Evolutionary conservation across 1,284 basidiomycete genomes (phyloP), one percentile per base, ranked within the genome.

Genomic region (Pseudozyma pruni): DNA sequence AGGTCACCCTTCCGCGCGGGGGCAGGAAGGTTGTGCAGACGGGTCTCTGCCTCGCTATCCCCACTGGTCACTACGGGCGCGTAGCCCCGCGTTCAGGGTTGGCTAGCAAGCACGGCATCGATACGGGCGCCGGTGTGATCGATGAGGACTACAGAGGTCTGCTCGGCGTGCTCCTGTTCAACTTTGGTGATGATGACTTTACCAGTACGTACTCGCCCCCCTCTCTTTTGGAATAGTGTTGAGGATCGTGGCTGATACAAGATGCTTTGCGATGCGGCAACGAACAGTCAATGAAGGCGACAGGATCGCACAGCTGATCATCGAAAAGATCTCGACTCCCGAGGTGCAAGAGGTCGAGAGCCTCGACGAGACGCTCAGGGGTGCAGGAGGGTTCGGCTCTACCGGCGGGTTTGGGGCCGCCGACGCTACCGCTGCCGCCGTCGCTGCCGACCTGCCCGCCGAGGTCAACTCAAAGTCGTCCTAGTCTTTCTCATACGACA

Each of bases 111-210:
- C 94, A 93, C 84, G 93, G 93, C 87, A 97, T 98, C 64, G 91
- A 96, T 82, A 94, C 92, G 0, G 95, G 95, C 1, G 96, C 95
- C 6, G 95, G 95, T 32, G 95, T 98, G 17, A 89, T 98, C 57
- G 96, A 98, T 74, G 90, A 92, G 11, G 95, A 98, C 83, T 98
- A 98, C 83, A 88, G 96, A 34, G 95, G 96, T 5, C 85, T 89
- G 8, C 88, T 98, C 52, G 94, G 91, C 81, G 92, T 98, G n/a
- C 86, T 98, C 23, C 86, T 98, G 33, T 98, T 95, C 88, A 98
- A 98, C 83, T 87, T 91, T 58, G 72, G 75, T 9, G 91, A 94
- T 75, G 85, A 88, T 63, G 93, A 96, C 78, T 98, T 97, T 80
- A 85, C 90, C 83, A 89, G 93, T 91, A 59, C 60, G n/a, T n/a